Evolutionary conservation across 176 grass and related monocot species (phyloP), one percentile per base, ranked within the genome.

Genomic region (Chloris gayana): DNA sequence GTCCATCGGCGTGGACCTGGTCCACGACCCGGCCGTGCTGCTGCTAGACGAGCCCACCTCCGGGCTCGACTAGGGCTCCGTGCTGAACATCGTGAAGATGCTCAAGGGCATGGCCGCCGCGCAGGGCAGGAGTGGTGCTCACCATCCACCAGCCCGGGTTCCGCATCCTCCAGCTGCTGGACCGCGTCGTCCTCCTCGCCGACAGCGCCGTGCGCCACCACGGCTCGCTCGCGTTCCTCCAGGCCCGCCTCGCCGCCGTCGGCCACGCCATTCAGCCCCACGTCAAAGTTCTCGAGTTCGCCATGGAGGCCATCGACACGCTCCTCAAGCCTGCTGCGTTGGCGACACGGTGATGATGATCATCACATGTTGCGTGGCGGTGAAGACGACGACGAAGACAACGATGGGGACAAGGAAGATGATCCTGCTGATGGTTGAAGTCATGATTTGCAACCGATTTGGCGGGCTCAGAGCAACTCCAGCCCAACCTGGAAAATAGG

Each of bases 21-120:
- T 99, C 46, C 96, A 99, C 71, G 90, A 93, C 75, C 92, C 92
- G 26, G 86, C 82, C 37, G 92, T 99, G 61, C 81, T 99, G 69
- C 78, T 99, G 24, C 92, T 99, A 9, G 96, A 99, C 62, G 92
- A 99, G 87, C 92, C 96, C 29, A 99, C 96, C 2, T 93, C 90
- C 1, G 96, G 96, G 2, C 83, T 99, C 61, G 92, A 99, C 83
- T 95, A 88, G 0, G 84, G 85, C 10, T 91, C 92, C 21, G 92
- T 90, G 72, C 85, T 95, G 64, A 90, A 95, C 86, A 95, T 98
- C 46, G 67, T 95, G 19, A 89, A 83, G 84, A 90, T 98, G 88
- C 88, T 98, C 41, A 79, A 70, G 44, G 82, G 83, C 56, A 98
- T 98, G 95, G 84, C 88, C 60, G 26, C 34, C 5, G 39, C 14